phyloP scores from a whole-genome alignment of 2,329 filamentous ascomycete species.

The Anisogramma anomala region DNA sequence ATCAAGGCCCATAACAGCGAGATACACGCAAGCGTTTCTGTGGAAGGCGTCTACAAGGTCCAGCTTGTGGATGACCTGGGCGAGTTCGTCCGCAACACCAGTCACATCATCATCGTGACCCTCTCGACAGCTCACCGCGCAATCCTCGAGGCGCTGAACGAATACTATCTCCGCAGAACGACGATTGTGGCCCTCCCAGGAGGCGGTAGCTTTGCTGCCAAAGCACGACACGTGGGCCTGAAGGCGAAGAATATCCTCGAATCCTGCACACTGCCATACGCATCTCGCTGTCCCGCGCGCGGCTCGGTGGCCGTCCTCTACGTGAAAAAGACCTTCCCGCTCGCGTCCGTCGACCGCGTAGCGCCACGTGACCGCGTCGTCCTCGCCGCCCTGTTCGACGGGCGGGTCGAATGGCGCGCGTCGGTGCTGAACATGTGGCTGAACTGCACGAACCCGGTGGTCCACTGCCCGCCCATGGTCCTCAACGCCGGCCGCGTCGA shows the following conservation, averaged over 20 bases:
- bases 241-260: slow-evolving; percentile 1
- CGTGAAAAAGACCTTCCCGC: slow-evolving; percentile 5
- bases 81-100: slow-evolving; percentile 1
- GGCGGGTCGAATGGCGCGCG: slow-evolving; percentile 2
- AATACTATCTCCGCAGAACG: slow-evolving; percentile 1
- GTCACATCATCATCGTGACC: slow-evolving; percentile 3
- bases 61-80: not conserved
- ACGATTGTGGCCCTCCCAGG: slow-evolving; percentile 3
- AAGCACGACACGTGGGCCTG: not conserved
- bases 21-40: not conserved
- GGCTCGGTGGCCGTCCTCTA: slow-evolving; percentile 3
- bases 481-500: slow-evolving; percentile 4
- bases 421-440: slow-evolving; percentile 6
- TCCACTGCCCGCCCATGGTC: slow-evolving; percentile 5
- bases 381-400: not conserved
- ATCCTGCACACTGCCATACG: slow-evolving; percentile 4
- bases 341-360: slow-evolving; percentile 1
- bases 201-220: slow-evolving; percentile 4
- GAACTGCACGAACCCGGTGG: slow-evolving; percentile 6
- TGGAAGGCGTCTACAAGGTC: not conserved
- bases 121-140: slow-evolving; percentile 4
- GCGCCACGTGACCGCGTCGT: not conserved
- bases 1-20: not conserved
- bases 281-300: not conserved
- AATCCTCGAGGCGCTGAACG: not conserved